A percentile compares a stretch with the other conserved stretches of the same genome.
Evolutionary conservation across 1,284 basidiomycete genomes (phyloP).

Genomic region (Ustilago cynodontis): DNA sequence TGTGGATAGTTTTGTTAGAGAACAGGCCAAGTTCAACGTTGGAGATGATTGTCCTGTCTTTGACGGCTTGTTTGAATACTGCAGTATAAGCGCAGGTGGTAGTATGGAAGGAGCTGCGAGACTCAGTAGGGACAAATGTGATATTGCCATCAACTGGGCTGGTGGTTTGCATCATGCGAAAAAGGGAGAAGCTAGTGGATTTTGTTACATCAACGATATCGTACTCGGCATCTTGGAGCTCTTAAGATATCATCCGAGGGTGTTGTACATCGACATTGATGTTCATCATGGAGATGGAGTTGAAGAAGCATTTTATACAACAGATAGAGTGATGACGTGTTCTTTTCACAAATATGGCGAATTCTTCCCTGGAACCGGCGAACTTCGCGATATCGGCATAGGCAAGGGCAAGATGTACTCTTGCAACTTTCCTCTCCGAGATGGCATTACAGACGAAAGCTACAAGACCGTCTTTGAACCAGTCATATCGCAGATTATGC

Average conservation of each 20-base stretch:
- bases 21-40: constrained; percentile 95
- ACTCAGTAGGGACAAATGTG: constrained; percentile 94
- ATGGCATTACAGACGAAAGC: constrained; percentile 94
- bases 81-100: constrained; percentile 96
- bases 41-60: constrained; percentile 98
- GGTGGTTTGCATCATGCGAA: constrained; percentile 98
- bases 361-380: constrained; percentile 98
- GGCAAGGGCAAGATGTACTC: constrained; percentile 81
- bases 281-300: constrained; percentile 99
- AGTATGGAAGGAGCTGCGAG: constrained; percentile 99
- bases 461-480: constrained; percentile 97
- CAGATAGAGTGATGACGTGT: constrained; percentile 97
- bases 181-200: constrained; percentile 97
- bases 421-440: constrained; percentile 92
- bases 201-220: constrained; percentile 99
- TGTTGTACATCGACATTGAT: constrained; percentile 98
- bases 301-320: constrained; percentile 99
- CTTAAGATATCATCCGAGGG: constrained; percentile 90
- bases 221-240: constrained; percentile 97
- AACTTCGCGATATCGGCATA: constrained; percentile 92
- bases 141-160: constrained; percentile 99
- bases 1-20: constrained; percentile 87
- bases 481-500: constrained; percentile 94
- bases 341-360: constrained; percentile 99
- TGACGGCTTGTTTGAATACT: constrained; percentile 97